phyloP scores from a whole-genome alignment of 257 asterid species.

The Gentiana dahurica region DNA sequence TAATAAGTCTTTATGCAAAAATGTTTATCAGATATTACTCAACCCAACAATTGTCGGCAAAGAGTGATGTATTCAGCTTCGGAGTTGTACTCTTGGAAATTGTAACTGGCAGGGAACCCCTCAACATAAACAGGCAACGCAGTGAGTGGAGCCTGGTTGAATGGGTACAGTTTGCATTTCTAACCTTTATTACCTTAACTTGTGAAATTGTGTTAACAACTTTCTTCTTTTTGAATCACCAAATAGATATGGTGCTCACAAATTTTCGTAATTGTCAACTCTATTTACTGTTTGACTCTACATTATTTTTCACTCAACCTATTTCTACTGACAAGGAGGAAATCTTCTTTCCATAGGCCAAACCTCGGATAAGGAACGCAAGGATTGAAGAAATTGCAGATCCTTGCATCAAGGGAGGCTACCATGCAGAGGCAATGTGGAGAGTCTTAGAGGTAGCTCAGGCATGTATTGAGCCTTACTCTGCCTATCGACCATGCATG shows the following conservation, averaged over 20 bases:
- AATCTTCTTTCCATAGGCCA: constrained; percentile 39
- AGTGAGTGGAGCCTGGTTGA: constrained; percentile 85
- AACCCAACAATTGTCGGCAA: constrained; percentile 67
- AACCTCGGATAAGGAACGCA: constrained; percentile 64
- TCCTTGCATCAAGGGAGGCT: constrained; percentile 38
- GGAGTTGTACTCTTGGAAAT: constrained; percentile 67
- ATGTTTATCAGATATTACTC: constrained; percentile 54
- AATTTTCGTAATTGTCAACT: too few relatives aligned
- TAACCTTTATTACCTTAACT: constrained; percentile 2
- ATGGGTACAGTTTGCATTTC: constrained; percentile 51
- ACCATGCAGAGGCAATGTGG: constrained; percentile 53
- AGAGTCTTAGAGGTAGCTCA: constrained; percentile 72
- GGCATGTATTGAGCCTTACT: constrained; percentile 81
- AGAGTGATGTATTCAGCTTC: constrained; percentile 87
- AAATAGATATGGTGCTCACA: too few relatives aligned
- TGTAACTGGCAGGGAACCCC: constrained; percentile 75
- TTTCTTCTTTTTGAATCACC: neutral
- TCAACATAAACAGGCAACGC: constrained; percentile 61
- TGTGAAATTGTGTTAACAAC: neutral
- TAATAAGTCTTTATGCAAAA: constrained; percentile 1
- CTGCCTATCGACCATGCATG: constrained; percentile 78
- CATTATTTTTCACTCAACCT: neutral
- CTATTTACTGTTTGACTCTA: too few relatives aligned
- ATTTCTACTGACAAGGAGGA: constrained; percentile 4
- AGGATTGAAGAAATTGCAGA: constrained; percentile 54